Base-by-base conservation (phyloP, 306 rosid species). In the Lotus japonicus region DNA sequence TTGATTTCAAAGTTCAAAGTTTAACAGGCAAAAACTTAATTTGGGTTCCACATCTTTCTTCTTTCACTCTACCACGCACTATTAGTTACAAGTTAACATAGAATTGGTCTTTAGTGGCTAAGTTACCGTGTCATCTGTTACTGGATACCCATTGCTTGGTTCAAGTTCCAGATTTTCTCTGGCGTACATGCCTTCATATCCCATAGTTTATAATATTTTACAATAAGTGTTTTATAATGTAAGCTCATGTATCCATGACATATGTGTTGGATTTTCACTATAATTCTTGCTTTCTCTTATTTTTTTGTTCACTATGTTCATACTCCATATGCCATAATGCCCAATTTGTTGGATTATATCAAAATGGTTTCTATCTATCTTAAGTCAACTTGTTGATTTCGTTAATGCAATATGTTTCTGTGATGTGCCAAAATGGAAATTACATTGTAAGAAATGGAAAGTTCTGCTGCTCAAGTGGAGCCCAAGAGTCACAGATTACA, bases 401-500 rank as follows among this genome's bases (percentile, higher is more conserved):
- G 46, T 58, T 58, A n/a, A 31, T 58, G n/a, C 38, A 43, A 38
- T 17, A 13, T 64, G 23, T 54, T 35, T 31, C 15, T 28, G 33
- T 28, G 52, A 41, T 49, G 44, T 7, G 35, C 66, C 9, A 8
- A 76, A 63, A 35, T 6, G 12, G 19, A 44, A 69, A 66, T 10
- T 49, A 52, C 26, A 65, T 43, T 26, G 59, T 43, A 51, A 65
- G 79, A 69, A 74, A 65, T 56, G 71, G 56, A 73, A 78, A 74
- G 38, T 55, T 26, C 9, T 33, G 68, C 49, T 58, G 68, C 49
- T 58, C 46, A 60, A 56, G 38, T 13, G 62, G n/a, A 64, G 81
- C n/a, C n/a, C n/a, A 79, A 60, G 72, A 76, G 84, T 80, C 71
- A 72, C 69, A 77, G 68, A 75, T 77, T 79, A 82, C 90, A 79